Base-by-base conservation (phyloP, 2,329 filamentous ascomycete species). In the Fusarium agapanthi region DNA sequence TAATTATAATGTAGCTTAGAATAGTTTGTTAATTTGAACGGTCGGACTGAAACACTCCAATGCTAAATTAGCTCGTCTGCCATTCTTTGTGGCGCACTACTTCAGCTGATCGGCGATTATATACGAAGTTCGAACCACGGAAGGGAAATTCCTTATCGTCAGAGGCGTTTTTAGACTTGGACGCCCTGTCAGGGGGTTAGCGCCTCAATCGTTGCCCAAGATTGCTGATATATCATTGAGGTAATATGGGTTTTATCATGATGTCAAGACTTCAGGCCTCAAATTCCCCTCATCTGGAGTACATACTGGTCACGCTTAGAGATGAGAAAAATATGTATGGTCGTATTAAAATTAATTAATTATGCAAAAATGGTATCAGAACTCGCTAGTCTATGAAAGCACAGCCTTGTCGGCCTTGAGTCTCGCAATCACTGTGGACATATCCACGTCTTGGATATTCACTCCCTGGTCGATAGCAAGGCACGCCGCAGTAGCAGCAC, bases 401-500 rank as follows among this genome's bases (percentile, higher is more conserved):
- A 73, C 61, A 35, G 72, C 70, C 53, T 71, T 71, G 6, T 73
- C 71, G 6, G 58, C 66, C 32, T 58, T 64, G 6, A 73, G 50
- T 47, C 71, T 67, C 14, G 66, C 70, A 32, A 54, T 67, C 14
- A 73, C 35, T 15, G 41, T 67, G 51, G 40, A 26, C 5, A 55
- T 56, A 51, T 73, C 70, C 18, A 73, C 55, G 35, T 73, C 51
- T 32, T 73, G 71, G 5, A 73, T 57, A 6, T 38, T 50, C 16
- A 73, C 70, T 4, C 70, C 71, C 38, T 73, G 71, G 20, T 73
- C 70, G 18, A 73, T 71, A 7, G 71, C 71, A 56, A 73, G 59
- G 20, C 71, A 66, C 6, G 71, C 71, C 4, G 71, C 71, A 18
- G 70, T 67, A 6, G 66, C 71, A 34, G 71, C 70, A 41, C 71